Conservation (phyloP, 352 stramenopile species). For the Phytophthora pluvialis region DNA sequence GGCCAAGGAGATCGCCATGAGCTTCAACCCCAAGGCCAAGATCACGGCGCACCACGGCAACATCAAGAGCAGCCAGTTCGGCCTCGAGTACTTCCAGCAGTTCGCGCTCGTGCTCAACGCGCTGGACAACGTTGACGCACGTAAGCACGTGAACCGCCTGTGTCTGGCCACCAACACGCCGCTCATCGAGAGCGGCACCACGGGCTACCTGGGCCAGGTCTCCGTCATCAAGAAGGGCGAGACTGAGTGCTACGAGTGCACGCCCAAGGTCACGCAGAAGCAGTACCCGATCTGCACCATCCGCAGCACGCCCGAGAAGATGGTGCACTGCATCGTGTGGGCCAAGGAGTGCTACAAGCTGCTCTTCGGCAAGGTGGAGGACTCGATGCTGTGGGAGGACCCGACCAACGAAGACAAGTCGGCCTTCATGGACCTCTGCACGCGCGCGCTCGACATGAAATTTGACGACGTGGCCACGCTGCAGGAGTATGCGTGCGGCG, state of each 20-base stretch:
- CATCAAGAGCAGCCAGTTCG: constrained; percentile 93
- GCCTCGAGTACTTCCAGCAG: constrained; percentile 95
- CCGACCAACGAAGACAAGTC: constrained; percentile 82
- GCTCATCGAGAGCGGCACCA: constrained; percentile 98
- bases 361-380: constrained; percentile 81
- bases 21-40: constrained; percentile 90
- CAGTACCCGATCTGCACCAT: constrained; percentile 99
- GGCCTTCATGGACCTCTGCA: constrained; percentile 84
- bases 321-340: constrained; percentile 99
- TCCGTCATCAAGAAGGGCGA: constrained; percentile 97
- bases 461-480: constrained; percentile 54
- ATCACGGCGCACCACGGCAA: constrained; percentile 98
- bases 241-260: constrained; percentile 99
- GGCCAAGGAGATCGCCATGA: constrained; percentile 75
- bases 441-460: constrained; percentile 45
- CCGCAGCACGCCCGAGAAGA: constrained; percentile 98
- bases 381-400: constrained; percentile 97
- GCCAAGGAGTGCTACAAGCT: constrained; percentile 93
- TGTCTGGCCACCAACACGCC: constrained; percentile 91
- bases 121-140: constrained; percentile 99
- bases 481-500: constrained; percentile 64
- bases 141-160: constrained; percentile 99
- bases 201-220: constrained; percentile 98
- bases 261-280: constrained; percentile 94
- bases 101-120: constrained; percentile 99